Evolutionary conservation across 805 yeast genomes (phyloP).

Genomic region (Metschnikowia similis): DNA sequence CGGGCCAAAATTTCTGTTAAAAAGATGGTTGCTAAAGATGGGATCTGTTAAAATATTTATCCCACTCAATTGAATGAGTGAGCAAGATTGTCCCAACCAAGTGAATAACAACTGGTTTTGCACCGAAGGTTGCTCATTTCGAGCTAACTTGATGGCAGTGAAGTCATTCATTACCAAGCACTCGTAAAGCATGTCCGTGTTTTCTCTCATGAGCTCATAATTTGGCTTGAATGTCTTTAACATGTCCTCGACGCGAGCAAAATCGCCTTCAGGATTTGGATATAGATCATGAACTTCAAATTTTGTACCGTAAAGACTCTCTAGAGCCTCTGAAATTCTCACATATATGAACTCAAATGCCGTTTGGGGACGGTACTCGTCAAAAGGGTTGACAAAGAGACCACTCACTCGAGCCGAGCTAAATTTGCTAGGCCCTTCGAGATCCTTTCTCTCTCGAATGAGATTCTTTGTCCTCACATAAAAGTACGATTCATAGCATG

Average conservation of each 20-base stretch:
- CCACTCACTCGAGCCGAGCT: conserved; percentile 54
- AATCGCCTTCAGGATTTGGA: conserved; percentile 37
- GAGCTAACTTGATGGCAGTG: background rate
- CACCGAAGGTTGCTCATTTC: conserved; percentile 9
- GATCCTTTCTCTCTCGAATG: conserved; percentile 31
- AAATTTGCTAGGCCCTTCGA: conserved; percentile 19
- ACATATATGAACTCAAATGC: conserved; percentile 78
- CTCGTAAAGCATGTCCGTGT: conserved; percentile 26
- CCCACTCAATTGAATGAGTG: conserved; percentile 64
- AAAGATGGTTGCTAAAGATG: conserved; percentile 60
- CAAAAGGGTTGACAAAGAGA: conserved; percentile 84
- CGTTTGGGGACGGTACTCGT: conserved; percentile 86
- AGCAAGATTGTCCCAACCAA: conserved; percentile 93
- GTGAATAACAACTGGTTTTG: conserved; percentile 59
- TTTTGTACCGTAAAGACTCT: conserved; percentile 41
- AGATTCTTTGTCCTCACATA: conserved; percentile 51
- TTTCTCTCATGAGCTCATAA: conserved; percentile 38
- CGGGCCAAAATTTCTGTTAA: conserved; percentile 70
- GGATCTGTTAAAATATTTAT: conserved; percentile 87
- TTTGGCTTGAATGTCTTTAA: conserved; percentile 63
- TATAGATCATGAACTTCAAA: conserved; percentile 34
- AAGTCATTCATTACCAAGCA: conserved; percentile 16
- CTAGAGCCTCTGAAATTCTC: conserved; percentile 66
- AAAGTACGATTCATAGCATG: conserved; percentile 62
- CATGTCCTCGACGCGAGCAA: conserved; percentile 39